These are phyloP conservation scores for Sugiyamaella chiloensis DNA, from an alignment of 805 yeast species.

Conservation along the genomic window DNA sequence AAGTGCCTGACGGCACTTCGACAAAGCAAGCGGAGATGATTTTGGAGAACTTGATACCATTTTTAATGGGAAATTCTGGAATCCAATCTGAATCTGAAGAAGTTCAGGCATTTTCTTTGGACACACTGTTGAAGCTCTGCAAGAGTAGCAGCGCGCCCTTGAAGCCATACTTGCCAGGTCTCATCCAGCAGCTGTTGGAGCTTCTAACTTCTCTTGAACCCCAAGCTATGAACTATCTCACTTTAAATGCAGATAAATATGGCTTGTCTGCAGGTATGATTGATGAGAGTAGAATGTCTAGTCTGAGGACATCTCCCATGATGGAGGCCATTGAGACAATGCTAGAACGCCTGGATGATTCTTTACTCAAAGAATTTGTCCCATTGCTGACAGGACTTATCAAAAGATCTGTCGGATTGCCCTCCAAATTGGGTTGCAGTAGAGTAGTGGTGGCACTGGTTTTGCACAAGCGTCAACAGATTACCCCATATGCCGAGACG, in stretches of 20 bases:
- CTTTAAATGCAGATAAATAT: conserved; percentile 85
- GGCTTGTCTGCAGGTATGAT: conserved; percentile 67
- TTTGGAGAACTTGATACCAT: conserved; percentile 64
- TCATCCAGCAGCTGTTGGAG: conserved; percentile 64
- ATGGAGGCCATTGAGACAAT: conserved; percentile 80
- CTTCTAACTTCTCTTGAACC: conserved; percentile 89
- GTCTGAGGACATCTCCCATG: conserved; percentile 78
- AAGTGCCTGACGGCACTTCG: conserved; percentile 40
- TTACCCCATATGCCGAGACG: conserved; percentile 56
- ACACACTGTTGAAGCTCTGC: conserved; percentile 70
- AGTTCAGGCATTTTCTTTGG: conserved; percentile 68
- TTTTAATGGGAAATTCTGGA: conserved; percentile 75
- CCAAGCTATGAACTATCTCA: conserved; percentile 78
- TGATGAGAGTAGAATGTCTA: conserved; percentile 71
- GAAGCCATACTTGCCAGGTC: conserved; percentile 62
- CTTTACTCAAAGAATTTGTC: conserved; percentile 48
- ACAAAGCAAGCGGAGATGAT: conserved; percentile 44
- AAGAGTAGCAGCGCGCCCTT: conserved; percentile 55
- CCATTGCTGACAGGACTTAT: conserved; percentile 52
- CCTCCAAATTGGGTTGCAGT: conserved; percentile 85
- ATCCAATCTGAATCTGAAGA: conserved; percentile 83
- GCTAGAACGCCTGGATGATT: conserved; percentile 55
- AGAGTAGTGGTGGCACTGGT: conserved; percentile 65
- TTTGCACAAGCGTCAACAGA: conserved; percentile 47
- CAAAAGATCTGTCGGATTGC: conserved; percentile 76